A percentile compares a stretch with the other conserved stretches of the same genome.
Evolutionary conservation across 768 basidiomycete genomes (phyloP).

Genomic region (Psilocybe cubensis): DNA sequence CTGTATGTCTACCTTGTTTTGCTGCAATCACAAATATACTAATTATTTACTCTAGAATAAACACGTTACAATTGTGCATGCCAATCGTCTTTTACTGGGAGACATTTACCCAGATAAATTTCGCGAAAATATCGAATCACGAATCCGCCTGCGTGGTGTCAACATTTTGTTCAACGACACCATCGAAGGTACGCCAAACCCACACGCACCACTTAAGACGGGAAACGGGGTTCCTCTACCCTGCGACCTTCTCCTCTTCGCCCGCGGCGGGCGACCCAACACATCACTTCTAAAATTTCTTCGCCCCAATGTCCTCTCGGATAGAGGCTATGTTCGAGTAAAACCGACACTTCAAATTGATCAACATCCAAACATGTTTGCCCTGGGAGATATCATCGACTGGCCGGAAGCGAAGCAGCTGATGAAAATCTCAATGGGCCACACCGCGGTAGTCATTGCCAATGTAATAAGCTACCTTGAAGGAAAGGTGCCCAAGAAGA

Average conservation of each 20-base stretch:
- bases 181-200: conserved; percentile 38
- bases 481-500: conserved; percentile 30
- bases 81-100: conserved; percentile 51
- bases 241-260: conserved; percentile 30
- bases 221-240: conserved; percentile 25
- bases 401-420: conserved; percentile 64
- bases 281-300: conserved; percentile 54
- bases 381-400: conserved; percentile 67
- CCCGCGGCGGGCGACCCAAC: conserved; percentile 47
- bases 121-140: conserved; percentile 48
- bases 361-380: conserved; percentile 57
- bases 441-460: conserved; percentile 43
- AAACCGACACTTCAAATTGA: conserved; percentile 57
- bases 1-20: conserved; percentile 36
- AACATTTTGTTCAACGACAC: conserved; percentile 55
- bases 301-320: conserved; percentile 39
- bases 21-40: conserved; percentile 17
- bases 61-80: conserved; percentile 63
- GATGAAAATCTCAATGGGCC: conserved; percentile 44
- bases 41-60: conserved; percentile 33
- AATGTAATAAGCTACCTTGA: conserved; percentile 46
- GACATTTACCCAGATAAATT: conserved; percentile 55
- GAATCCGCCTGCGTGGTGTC: conserved; percentile 46
- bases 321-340: conserved; percentile 51
- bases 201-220: conserved; percentile 21